Base-by-base conservation (phyloP, 2,329 filamentous ascomycete genomes). In the Xylariaceae sp. region DNA sequence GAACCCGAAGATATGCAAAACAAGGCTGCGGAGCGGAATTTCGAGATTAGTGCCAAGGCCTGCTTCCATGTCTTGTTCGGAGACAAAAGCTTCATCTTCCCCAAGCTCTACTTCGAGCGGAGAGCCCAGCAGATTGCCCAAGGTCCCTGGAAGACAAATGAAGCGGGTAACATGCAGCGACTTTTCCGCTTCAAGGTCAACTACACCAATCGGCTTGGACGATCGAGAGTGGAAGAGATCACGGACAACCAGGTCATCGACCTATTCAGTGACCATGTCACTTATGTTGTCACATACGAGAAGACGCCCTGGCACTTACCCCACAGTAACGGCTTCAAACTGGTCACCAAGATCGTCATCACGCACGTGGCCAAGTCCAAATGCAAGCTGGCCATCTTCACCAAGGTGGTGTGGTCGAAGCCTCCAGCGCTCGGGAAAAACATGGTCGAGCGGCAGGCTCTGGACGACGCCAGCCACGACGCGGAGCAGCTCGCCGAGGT, bases 51-150 rank as follows among this genome's bases (percentile, higher is more conserved):
- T 42, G 83, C 92, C 29, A 96, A 98, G 58, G 87, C 86, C 0
- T 78, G 94, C 37, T 98, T 96, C 58, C 90, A 96, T 53, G 85
- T 96, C 12, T 72, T 98, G 32, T 98, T 96, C 58, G 92, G 92
- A 23, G 92, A 98, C 59, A 94, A 90, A 62, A 94, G 86, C 55
- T 86, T 89, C 21, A 80, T 96, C 24, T 98, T 95, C 61, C 87
- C 92, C 49, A 79, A 90, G 51, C 68, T 96, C 19, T 90, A 95
- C 55, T 82, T 86, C 54, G 87, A 94, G 55, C 75, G 84, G 32
- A 74, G 80, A 49, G 86, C 84, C 11, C 75, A 80, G 56, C 77
- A 80, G 42, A 88, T 95, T 42, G 77, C 82, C 2, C 89, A 95
- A 59, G 83, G 85, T 0, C 86, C 90, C 0, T 98, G 92, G 92